Evolutionary conservation across 345 rosid genomes (phyloP).

Genomic region (Crucihimalaya himalaica): DNA sequence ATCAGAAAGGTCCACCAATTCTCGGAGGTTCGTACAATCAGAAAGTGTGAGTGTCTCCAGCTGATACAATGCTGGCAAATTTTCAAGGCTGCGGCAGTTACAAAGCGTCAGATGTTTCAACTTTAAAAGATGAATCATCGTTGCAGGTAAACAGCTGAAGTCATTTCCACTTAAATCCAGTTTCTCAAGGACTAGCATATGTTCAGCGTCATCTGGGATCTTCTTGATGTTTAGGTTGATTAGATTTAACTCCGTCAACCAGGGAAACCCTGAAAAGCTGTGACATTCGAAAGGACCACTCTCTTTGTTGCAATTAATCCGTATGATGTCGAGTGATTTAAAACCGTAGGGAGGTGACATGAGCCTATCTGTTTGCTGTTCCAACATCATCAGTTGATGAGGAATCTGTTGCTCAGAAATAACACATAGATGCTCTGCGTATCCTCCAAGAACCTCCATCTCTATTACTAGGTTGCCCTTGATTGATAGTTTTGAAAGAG

Average conservation of each 20-base stretch:
- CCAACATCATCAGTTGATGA: background rate
- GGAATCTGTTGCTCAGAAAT: background rate
- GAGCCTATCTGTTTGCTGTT: too few species aligned
- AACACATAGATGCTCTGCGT: background rate
- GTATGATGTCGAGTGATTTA: slow-evolving; percentile 7
- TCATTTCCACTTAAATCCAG: slow-evolving; percentile 19
- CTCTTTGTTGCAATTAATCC: background rate
- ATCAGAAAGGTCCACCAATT: slow-evolving; percentile 7
- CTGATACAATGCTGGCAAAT: slow-evolving; percentile 8
- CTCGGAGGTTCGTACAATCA: slow-evolving; percentile 12
- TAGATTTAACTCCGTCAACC: slow-evolving; percentile 18
- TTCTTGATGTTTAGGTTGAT: background rate
- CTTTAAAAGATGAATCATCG: slow-evolving; percentile 1
- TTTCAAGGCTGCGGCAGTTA: background rate
- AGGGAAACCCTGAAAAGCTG: slow-evolving; percentile 4
- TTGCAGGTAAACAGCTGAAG: background rate
- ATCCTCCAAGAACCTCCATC: background rate
- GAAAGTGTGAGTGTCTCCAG: slow-evolving; percentile 25
- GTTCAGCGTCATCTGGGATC: slow-evolving; percentile 3
- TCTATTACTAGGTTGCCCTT: slow-evolving; percentile 2
- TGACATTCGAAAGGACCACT: background rate
- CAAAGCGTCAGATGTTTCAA: slow-evolving; percentile 6
- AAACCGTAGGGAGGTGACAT: slow-evolving; percentile 8
- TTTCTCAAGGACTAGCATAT: slow-evolving; percentile 19
- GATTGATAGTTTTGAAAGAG: background rate